A percentile compares a stretch with the other conserved stretches of the same genome.
phyloP scores from a whole-genome alignment of 352 stramenopile genomes.

The Globisporangium viniferum region DNA sequence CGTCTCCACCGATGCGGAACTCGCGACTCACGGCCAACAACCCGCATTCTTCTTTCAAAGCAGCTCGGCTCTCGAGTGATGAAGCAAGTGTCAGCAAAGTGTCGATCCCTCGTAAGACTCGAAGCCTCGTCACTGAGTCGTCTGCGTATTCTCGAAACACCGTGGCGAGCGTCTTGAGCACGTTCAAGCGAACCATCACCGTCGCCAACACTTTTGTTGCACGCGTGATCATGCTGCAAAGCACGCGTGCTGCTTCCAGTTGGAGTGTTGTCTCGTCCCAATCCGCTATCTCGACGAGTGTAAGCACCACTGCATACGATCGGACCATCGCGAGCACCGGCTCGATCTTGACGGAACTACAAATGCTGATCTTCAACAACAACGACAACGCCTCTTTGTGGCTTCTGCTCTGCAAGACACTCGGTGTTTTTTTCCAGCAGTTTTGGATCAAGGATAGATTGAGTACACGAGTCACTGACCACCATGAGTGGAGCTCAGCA shows the following conservation, averaged over 20 bases:
- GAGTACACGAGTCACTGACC: conserved; percentile 61
- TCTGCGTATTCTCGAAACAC: too few species aligned
- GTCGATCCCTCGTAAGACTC: too few species aligned
- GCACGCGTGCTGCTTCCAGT: conserved; percentile 77
- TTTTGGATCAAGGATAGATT: conserved; percentile 71
- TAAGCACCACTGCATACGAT: conserved; percentile 53
- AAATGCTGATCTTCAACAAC: conserved; percentile 73
- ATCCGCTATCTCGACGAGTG: conserved; percentile 73
- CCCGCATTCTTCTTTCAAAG: too few species aligned
- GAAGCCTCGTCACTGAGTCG: too few species aligned
- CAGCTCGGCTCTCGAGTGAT: too few species aligned
- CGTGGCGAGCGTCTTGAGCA: conserved; percentile 23
- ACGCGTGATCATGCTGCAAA: conserved; percentile 83
- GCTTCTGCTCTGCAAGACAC: conserved; percentile 74
- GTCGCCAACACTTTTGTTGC: conserved; percentile 50
- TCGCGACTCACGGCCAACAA: too few species aligned
- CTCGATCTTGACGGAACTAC: conserved; percentile 43
- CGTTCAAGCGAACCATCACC: conserved; percentile 68
- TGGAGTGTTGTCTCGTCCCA: conserved; percentile 81
- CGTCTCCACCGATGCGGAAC: too few species aligned
- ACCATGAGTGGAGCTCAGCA: conserved; percentile 80
- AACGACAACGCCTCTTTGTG: conserved; percentile 84
- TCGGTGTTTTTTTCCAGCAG: conserved; percentile 76
- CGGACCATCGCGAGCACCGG: conserved; percentile 76
- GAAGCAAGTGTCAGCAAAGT: too few species aligned